Percentiles rank a stretch among this genome's conserved stretches.
Evolutionary conservation across 108 stramenopile species (phyloP).

Genomic region (Cyclotella choctawhatcheeana): DNA sequence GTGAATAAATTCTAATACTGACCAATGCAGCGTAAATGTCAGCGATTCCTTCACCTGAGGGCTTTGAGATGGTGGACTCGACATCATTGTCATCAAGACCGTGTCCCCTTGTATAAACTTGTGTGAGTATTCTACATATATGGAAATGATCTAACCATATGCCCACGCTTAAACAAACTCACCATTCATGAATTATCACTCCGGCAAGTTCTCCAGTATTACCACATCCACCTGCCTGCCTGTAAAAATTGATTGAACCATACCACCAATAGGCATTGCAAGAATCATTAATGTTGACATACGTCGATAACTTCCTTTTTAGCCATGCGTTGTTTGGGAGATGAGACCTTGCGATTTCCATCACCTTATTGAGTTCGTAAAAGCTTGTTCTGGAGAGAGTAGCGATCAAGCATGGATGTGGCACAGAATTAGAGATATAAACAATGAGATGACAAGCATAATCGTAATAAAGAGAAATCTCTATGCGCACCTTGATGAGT

Average conservation of each 20-base stretch:
- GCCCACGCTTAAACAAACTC: background rate
- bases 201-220: conserved; percentile 31
- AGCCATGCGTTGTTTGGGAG: conserved; percentile 24
- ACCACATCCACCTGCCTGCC: conserved; percentile 10
- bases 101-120: conserved; percentile 2
- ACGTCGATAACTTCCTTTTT: background rate
- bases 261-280: conserved; percentile 33
- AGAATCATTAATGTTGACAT: conserved; percentile 9
- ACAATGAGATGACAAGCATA: too few relatives aligned
- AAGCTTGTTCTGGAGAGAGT: background rate
- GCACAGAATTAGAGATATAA: too few relatives aligned
- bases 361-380: conserved; percentile 27
- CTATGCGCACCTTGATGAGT: too few relatives aligned
- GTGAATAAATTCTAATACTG: too few relatives aligned
- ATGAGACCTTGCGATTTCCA: conserved; percentile 15
- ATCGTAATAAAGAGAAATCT: too few relatives aligned
- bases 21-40: conserved; percentile 36
- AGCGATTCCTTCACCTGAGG: conserved; percentile 43
- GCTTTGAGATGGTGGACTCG: conserved; percentile 17
- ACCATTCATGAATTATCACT: conserved; percentile 29
- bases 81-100: conserved; percentile 30
- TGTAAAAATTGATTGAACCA: conserved; percentile 28
- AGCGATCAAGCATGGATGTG: too few relatives aligned
- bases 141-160: background rate
- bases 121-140: background rate